Base-by-base conservation (phyloP, 371 early-diverging fungal genomes). In the Saksenaea vasiformis region DNA sequence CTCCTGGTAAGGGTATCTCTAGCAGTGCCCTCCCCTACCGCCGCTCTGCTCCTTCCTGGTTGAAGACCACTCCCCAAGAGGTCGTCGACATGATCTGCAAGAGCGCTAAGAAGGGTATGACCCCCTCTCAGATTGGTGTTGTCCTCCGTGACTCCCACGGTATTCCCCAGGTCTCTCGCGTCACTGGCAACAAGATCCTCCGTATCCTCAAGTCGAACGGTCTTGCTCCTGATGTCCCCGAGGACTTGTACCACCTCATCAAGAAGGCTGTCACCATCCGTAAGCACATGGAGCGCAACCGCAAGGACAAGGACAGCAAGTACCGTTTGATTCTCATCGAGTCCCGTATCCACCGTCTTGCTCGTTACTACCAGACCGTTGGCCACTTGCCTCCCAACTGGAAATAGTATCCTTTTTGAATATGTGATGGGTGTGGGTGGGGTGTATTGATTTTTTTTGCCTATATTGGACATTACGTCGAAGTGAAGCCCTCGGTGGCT, bases 91-190 rank as follows among this genome's bases (percentile, higher is more conserved):
- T 93, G 80, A 99, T 99, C 85, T 92, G 95, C 90, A 97, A 97
- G 88, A 90, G 95, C 72, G 99, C 99, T 82, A 99, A 97, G 92
- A 99, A 99, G 95, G 99, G 99, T 86, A 80, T 95, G 70, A 90
- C 95, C 69, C 97, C 99, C 62, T 97, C 99, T 70, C 96, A 97
- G 86, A 99, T 99, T 84, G 99, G 99, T 92, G 96, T 95, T 60
- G 77, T 92, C 64, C 95, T 99, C 73, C 91, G 99, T 87, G 99
- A 99, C 84, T 89, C 92, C 65, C 95, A 99, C 84, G 99, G 98
- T 73, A 90, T 99, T 71, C 95, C 99, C 71, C 95, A 98, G 84
- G 98, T 98, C 83, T 90, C 88, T 74, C 85, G 83, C 81, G 91
- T 99, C 71, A 96, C 97, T 69, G 98, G 98, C 75, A 95, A 91